phyloP scores from a whole-genome alignment of 2,329 filamentous ascomycete genomes.

The Cladobotryum mycophilum region DNA sequence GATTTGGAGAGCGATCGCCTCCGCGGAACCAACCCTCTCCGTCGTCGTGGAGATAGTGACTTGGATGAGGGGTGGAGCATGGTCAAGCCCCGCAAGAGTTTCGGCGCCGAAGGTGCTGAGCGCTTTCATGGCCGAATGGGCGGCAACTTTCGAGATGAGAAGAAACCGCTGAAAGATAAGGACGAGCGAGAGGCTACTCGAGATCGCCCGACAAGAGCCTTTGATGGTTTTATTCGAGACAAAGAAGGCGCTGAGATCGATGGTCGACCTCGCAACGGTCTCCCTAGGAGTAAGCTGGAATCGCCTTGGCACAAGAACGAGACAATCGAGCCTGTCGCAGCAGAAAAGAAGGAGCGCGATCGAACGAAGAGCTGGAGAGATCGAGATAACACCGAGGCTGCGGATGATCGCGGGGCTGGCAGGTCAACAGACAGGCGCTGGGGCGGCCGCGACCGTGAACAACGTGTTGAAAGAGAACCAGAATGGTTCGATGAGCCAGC shows the following conservation, averaged over 20 bases:
- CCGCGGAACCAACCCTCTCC: conserved; percentile 42
- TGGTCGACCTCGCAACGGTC: conserved; percentile 56
- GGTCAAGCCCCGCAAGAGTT: conserved; percentile 67
- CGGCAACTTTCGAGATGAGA: conserved; percentile 38
- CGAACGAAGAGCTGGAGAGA: conserved; percentile 57
- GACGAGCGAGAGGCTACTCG: conserved; percentile 50
- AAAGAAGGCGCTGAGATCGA: conserved; percentile 49
- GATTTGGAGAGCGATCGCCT: conserved; percentile 47
- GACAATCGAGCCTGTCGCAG: conserved; percentile 20
- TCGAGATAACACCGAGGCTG: conserved; percentile 35
- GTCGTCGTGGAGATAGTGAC: conserved; percentile 50
- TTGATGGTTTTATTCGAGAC: conserved; percentile 46
- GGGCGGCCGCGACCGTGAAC: conserved; percentile 51
- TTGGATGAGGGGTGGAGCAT: conserved; percentile 69
- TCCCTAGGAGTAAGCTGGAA: conserved; percentile 59
- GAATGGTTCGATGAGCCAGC: conserved; percentile 81
- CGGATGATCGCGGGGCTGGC: conserved; percentile 53
- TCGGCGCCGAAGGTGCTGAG: conserved; percentile 65
- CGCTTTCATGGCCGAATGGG: conserved; percentile 63
- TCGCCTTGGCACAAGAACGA: conserved; percentile 65
- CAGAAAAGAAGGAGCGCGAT: conserved; percentile 47
- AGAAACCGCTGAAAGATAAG: conserved; percentile 44
- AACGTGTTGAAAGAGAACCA: conserved; percentile 69
- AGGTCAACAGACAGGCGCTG: conserved; percentile 43
- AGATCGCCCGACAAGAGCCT: conserved; percentile 40